A percentile compares a stretch with the other conserved stretches of the same genome.
Conservation (phyloP, 2,329 filamentous ascomycete species). For the Stagonosporopsis tanaceti region DNA sequence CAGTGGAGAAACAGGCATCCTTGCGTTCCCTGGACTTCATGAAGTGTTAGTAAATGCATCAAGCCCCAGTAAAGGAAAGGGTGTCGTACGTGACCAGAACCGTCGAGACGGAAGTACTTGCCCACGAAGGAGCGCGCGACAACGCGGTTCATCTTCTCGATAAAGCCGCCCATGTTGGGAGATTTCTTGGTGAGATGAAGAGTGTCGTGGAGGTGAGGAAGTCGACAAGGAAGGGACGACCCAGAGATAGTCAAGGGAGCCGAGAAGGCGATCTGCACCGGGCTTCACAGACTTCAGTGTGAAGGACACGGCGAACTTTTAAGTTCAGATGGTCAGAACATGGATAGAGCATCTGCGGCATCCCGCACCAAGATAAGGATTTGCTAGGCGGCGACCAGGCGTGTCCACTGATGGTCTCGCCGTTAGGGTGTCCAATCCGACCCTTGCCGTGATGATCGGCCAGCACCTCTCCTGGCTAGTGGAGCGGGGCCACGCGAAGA, state of each 20-base stretch:
- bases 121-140: constrained; percentile 48
- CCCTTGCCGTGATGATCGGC: constrained; percentile 16
- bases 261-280: constrained; percentile 21
- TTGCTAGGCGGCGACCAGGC: constrained; percentile 30
- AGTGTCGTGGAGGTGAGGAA: constrained; percentile 2
- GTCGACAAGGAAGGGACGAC: constrained; percentile 10
- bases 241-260: constrained; percentile 10
- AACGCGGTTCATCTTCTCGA: constrained; percentile 45
- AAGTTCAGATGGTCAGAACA: constrained; percentile 22
- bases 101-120: constrained; percentile 75
- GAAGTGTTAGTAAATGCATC: constrained; percentile 29
- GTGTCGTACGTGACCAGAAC: constrained; percentile 77
- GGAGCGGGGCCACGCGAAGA: constrained; percentile 19
- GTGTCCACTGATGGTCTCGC: constrained; percentile 26
- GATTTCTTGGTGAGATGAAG: constrained; percentile 17
- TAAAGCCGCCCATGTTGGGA: constrained; percentile 42
- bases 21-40: constrained; percentile 72
- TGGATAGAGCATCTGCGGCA: constrained; percentile 32
- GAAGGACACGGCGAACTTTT: constrained; percentile 24
- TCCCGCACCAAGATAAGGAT: constrained; percentile 48
- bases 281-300: constrained; percentile 7
- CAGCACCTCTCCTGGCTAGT: constrained; percentile 16
- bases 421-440: constrained; percentile 33
- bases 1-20: constrained; percentile 80
- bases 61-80: background rate